These are phyloP conservation scores for Lactarius psammicola DNA, from an alignment of 768 basidiomycete genomes.

Conservation along the genomic window DNA sequence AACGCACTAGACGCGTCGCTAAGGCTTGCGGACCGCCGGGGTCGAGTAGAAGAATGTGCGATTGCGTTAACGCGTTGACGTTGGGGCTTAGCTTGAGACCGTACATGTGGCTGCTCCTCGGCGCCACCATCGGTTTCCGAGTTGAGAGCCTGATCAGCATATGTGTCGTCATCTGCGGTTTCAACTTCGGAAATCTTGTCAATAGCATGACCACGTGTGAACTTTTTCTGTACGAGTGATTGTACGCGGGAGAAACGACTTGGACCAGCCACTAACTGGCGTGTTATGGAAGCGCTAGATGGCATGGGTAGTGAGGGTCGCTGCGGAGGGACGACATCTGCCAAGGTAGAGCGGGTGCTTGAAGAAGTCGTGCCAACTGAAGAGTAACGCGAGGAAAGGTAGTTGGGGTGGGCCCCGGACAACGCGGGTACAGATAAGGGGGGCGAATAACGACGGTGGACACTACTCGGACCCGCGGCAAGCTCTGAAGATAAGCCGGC, in stretches of 20 bases:
- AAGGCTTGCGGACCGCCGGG: conserved; percentile 73
- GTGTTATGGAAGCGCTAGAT: conserved; percentile 16
- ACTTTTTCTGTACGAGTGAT: conserved; percentile 25
- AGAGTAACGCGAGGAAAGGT: conserved; percentile 19
- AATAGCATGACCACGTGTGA: conserved; percentile 35
- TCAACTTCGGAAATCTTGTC: conserved; percentile 52
- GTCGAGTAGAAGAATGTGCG: conserved; percentile 49
- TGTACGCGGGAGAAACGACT: conserved; percentile 29
- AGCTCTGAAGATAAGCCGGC: conserved; percentile 2
- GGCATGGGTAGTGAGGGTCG: conserved; percentile 25
- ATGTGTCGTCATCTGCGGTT: conserved; percentile 42
- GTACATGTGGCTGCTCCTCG: conserved; percentile 20
- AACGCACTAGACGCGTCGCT: conserved; percentile 58
- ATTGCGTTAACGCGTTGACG: conserved; percentile 33
- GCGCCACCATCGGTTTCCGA: conserved; percentile 46
- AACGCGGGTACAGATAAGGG: conserved; percentile 21
- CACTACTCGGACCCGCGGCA: conserved; percentile 5
- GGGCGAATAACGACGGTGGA: conserved; percentile 25
- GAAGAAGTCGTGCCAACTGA: conserved; percentile 17
- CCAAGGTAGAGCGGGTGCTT: conserved; percentile 21
- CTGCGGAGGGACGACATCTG: conserved; percentile 29
- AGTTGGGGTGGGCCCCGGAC: conserved; percentile 12
- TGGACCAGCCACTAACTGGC: conserved; percentile 24
- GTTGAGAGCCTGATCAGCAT: conserved; percentile 31
- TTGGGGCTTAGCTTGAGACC: conserved; percentile 27